Conservation (phyloP, 805 yeast genomes). For the Kodamaea leandrae region DNA sequence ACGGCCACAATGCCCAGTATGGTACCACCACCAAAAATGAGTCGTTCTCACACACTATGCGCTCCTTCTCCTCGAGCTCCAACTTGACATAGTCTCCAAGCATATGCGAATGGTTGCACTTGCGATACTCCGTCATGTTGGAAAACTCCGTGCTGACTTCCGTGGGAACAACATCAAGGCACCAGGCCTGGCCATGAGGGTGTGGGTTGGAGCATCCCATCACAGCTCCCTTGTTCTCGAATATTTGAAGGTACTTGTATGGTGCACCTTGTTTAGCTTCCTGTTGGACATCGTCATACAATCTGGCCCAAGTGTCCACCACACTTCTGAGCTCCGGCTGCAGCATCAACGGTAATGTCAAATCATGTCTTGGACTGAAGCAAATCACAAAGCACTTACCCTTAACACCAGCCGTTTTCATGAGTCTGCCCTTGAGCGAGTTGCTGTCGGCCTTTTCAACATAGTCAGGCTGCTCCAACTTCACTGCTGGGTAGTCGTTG, state of each 20-base stretch:
- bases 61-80: slow-evolving; percentile 49
- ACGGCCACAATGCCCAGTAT: slow-evolving; percentile 84
- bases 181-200: slow-evolving; percentile 85
- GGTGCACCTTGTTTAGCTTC: slow-evolving; percentile 35
- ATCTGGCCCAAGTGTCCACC: slow-evolving; percentile 58
- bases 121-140: slow-evolving; percentile 48
- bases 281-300: slow-evolving; percentile 44
- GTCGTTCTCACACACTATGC: slow-evolving; percentile 60
- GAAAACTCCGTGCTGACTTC: slow-evolving; percentile 61
- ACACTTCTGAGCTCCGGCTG: slow-evolving; percentile 43
- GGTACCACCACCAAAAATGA: slow-evolving; percentile 69
- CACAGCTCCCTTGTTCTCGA: slow-evolving; percentile 74
- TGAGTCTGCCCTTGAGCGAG: slow-evolving; percentile 40
- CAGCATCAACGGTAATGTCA: slow-evolving; percentile 64
- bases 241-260: slow-evolving; percentile 62
- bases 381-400: slow-evolving; percentile 74
- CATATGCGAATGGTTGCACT: slow-evolving; percentile 44
- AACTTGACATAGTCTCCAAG: slow-evolving; percentile 60
- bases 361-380: slow-evolving; percentile 65
- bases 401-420: slow-evolving; percentile 55
- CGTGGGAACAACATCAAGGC: slow-evolving; percentile 60
- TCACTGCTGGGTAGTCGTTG: slow-evolving; percentile 73
- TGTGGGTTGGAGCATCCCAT: slow-evolving; percentile 85
- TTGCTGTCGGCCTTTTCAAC: slow-evolving; percentile 14
- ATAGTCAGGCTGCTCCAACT: slow-evolving; percentile 51